Base-by-base conservation (phyloP, 179 eudicot species). In the Kewa caespitosa region DNA sequence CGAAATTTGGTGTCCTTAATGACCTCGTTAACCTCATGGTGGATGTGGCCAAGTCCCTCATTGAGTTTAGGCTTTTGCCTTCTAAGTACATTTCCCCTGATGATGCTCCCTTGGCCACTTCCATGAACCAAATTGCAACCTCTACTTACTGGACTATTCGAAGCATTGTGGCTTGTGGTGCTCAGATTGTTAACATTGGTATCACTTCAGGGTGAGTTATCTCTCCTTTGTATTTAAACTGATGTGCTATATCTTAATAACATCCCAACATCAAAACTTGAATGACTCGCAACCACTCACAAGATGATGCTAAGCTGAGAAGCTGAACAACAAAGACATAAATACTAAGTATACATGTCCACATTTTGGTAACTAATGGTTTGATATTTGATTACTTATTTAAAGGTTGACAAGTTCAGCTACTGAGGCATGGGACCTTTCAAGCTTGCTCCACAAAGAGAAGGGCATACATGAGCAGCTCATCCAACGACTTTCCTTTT, bases 381-480 rank as follows among this genome's bases (percentile, higher is more conserved):
- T n/a, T n/a, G n/a, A n/a, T n/a, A n/a, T n/a, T n/a, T n/a, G n/a
- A n/a, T n/a, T n/a, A n/a, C n/a, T n/a, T n/a, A n/a, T n/a, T n/a
- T n/a, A n/a, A 15, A 80, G 83, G 76, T 30, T 54, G 48, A 32
- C 57, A 33, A 27, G 41, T 15, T 63, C 80, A 41, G 28, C 73
- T 14, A 65, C 80, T 1, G 76, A 80, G 74, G 86, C 91, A 76
- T 91, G 96, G 93, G 96, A 91, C 66, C 81, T 86, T 2, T 88
- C 91, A 17, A 88, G 91, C 79, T 84, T 89, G 83, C 84, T 83
- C 36, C 96, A 89, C 77, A 91, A 89, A 79, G 83, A 84, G 76
- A 50, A 67, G 70, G 86, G 80, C 83, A 87, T 91, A 28, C 80
- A 79, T 30, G 86, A 81, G 34, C 87, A 83, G 73, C 93, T 91